A percentile compares a stretch with the other conserved stretches of the same genome.
Evolutionary conservation across 2,329 filamentous ascomycete species (phyloP).

Genomic region (Monosporascus sp.): DNA sequence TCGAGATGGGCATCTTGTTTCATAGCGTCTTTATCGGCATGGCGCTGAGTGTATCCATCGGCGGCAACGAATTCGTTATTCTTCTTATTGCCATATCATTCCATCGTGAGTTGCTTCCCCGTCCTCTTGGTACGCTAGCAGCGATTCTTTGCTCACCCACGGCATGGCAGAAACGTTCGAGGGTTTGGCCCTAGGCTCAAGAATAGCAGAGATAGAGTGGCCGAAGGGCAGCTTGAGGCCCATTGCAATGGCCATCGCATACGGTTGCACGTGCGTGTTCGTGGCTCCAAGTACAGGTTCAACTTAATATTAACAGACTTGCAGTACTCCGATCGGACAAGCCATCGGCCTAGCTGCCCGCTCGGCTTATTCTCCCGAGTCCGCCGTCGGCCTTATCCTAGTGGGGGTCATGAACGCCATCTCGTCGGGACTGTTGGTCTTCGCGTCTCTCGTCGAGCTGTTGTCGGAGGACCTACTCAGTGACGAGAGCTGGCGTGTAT

Average conservation of each 20-base stretch:
- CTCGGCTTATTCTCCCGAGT: slow-evolving; percentile 62
- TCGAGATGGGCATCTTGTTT: slow-evolving; percentile 61
- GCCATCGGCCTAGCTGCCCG: slow-evolving; percentile 67
- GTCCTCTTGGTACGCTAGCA: neutral
- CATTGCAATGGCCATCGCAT: slow-evolving; percentile 53
- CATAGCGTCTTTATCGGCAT: slow-evolving; percentile 57
- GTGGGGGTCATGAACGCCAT: slow-evolving; percentile 72
- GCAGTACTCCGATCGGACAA: slow-evolving; percentile 65
- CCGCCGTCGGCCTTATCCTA: slow-evolving; percentile 60
- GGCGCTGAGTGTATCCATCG: slow-evolving; percentile 47
- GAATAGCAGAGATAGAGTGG: slow-evolving; percentile 53
- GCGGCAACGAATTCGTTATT: slow-evolving; percentile 43
- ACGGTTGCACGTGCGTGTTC: slow-evolving; percentile 46
- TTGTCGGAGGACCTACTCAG: slow-evolving; percentile 67
- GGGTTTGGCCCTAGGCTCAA: slow-evolving; percentile 58
- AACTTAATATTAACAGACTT: neutral
- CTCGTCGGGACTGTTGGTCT: slow-evolving; percentile 64
- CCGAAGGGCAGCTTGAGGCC: slow-evolving; percentile 38
- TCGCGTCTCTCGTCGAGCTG: slow-evolving; percentile 66
- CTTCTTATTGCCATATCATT: slow-evolving; percentile 51
- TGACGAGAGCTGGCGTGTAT: slow-evolving; percentile 54
- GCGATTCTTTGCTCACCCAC: no score
- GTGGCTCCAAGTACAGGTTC: no score
- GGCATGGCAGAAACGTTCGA: slow-evolving; percentile 35
- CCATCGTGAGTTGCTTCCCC: slow-evolving; percentile 25